Evolutionary conservation across 345 rosid species (phyloP), one percentile per base, ranked within the genome.

Genomic region (Crucihimalaya himalaica): DNA sequence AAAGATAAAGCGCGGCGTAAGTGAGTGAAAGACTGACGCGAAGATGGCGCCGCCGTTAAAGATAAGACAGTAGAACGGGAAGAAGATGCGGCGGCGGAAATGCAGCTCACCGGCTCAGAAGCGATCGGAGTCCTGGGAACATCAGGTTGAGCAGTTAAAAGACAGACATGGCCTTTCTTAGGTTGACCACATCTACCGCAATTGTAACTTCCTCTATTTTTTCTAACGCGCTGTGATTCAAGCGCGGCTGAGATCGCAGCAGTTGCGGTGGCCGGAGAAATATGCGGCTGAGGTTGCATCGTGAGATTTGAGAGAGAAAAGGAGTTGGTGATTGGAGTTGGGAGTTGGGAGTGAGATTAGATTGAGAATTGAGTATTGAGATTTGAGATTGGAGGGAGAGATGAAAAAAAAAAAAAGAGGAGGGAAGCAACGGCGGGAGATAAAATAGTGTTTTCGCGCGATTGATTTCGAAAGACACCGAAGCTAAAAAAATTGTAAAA

Each of bases 111-210:
- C 8, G 86, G 62, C 60, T 83, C 40, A 5, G 81, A 2, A 63
- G 79, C 6, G 4, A 57, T 52, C 23, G 86, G 71, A 9, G 83
- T 46, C 6, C 80, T 15, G 10, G 85, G 70, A 27, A 69, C 45
- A 29, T 52, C 55, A 27, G 72, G 8, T 35, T 56, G 14, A 35
- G 82, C 13, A 37, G 83, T 5, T 4, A 75, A 15, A 58, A 77
- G 78, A 71, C 99, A 96, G 58, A 67, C 58, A 69, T 96, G 99
- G 72, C 99, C 98, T 51, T 87, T 96, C 79, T 96, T 96, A 51
- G 98, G 99, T 31, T 82, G 96, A 15, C 99, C 99, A 27, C 99
- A 96, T n/a, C 97, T 84, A 68, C 98, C 88, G 56, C 99, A 96
- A 85, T 84, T 96, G 80, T 96, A 96, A 67, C 87, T 92, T 32